Evolutionary conservation across 148 eudicot species (phyloP), one percentile per base, ranked within the genome.

Genomic region (Fagopyrum esculentum): DNA sequence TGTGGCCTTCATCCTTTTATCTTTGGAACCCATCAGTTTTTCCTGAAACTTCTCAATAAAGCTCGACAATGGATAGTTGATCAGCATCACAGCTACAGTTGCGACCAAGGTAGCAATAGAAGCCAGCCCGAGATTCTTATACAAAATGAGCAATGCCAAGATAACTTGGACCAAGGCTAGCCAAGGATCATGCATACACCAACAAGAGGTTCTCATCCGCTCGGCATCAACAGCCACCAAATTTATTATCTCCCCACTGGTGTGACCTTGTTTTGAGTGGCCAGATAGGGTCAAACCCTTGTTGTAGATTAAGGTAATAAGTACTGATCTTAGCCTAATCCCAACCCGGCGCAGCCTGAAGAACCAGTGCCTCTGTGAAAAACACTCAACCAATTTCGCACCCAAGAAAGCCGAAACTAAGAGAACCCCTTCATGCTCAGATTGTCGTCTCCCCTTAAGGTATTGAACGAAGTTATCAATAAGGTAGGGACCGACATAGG

Each of bases 201-300:
- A 85, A 78, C 77, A 56, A 72, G 82, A 82, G 54, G 77, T 59
- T 16, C 81, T 81, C 47, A 85, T 26, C 64, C 82, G 82, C 43
- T 85, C 82, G 10, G 88, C 84, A 80, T 85, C 88, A 57, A 85
- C 85, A 1, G 84, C 71, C 85, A 85, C 76, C 30, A 80, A 72
- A 75, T 85, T 85, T 70, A 85, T 82, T 69, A 85, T 85, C 74
- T 85, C 88, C 49, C 88, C 88, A 68, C 84, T 85, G 17, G 82
- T 71, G 15, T 78, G 83, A 6, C 82, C 88, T 77, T 85, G 84
- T 71, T 80, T 82, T 1, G 88, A 80, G 3, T 4, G 59, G 15
- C 79, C 66, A 8, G 85, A 85, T n/a, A 85, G 78, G 7, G 85
- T 83, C 71, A 85, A 71, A 48, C 81, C 81, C 77, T 85, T 85